phyloP scores from a whole-genome alignment of 2,329 filamentous ascomycete genomes.

The Aphanoascus verrucosus region DNA sequence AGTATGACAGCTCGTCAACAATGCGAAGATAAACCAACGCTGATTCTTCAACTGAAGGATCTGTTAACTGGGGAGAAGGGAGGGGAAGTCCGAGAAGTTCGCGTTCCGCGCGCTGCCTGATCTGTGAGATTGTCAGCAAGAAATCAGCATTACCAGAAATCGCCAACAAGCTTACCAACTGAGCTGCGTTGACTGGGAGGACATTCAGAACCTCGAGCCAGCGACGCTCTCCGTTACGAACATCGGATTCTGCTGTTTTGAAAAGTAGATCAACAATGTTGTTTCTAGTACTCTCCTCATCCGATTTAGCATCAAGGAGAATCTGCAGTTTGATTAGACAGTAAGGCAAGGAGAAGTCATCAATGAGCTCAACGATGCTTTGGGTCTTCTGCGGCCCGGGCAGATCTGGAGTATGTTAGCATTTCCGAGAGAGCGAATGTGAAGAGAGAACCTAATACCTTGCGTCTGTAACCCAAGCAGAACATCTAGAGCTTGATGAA shows the following conservation, averaged over 20 bases:
- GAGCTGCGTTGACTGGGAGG: constrained; percentile 30
- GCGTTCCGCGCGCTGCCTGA: constrained; percentile 34
- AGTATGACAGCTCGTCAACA: constrained; percentile 31
- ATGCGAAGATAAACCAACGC: constrained; percentile 31
- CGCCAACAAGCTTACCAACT: constrained; percentile 21
- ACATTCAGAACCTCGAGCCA: constrained; percentile 33
- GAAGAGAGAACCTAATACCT: constrained; percentile 8
- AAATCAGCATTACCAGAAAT: not conserved
- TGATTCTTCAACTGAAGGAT: constrained; percentile 20
- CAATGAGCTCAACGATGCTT: constrained; percentile 27
- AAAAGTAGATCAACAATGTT: constrained; percentile 33
- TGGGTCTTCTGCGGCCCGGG: constrained; percentile 25
- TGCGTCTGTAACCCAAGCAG: constrained; percentile 24
- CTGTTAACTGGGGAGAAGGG: constrained; percentile 13
- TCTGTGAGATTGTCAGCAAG: constrained; percentile 21
- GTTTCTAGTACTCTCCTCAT: constrained; percentile 20
- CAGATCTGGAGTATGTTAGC: not conserved
- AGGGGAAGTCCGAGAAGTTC: constrained; percentile 28
- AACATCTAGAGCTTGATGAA: constrained; percentile 26
- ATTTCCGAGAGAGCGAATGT: not conserved
- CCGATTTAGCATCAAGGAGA: constrained; percentile 27
- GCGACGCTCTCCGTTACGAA: constrained; percentile 25
- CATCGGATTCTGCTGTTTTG: constrained; percentile 29
- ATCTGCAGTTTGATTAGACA: constrained; percentile 35
- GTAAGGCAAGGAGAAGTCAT: constrained; percentile 36